Conservation (phyloP, 768 basidiomycete genomes). For the Tephrocybe sp. region DNA sequence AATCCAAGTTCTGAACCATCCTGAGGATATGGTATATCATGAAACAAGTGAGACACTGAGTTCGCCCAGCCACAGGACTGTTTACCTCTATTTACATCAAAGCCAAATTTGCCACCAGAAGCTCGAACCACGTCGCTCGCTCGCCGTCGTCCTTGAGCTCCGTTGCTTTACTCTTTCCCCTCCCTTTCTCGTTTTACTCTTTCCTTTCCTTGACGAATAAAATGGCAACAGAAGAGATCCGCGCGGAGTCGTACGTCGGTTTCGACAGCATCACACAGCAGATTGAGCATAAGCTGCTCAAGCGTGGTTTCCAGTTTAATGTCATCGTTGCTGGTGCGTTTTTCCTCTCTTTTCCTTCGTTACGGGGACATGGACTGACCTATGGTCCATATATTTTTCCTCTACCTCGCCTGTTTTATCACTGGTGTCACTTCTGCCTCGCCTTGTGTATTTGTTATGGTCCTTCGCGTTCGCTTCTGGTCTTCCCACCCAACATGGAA, state of each 20-base stretch:
- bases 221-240: conserved; percentile 67
- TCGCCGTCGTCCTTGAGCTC: conserved; percentile 6
- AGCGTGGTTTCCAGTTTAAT: conserved; percentile 99
- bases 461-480: not conserved
- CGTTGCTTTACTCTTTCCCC: not conserved
- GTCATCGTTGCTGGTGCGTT: conserved; percentile 91
- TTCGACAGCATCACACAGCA: conserved; percentile 97
- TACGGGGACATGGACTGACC: conserved; percentile 3
- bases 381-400: not conserved
- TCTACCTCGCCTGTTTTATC: not conserved
- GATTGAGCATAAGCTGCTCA: conserved; percentile 98
- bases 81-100: conserved; percentile 17
- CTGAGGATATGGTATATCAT: too few relatives aligned
- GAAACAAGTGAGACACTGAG: not conserved
- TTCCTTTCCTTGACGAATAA: conserved; percentile 7
- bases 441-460: not conserved
- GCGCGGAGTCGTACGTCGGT: conserved; percentile 91
- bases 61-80: conserved; percentile 12
- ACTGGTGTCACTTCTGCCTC: too few relatives aligned
- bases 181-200: conserved; percentile 1
- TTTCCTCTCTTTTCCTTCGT: conserved; percentile 1
- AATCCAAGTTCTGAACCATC: too few relatives aligned
- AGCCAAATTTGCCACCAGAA: conserved; percentile 16
- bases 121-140: conserved; percentile 19
- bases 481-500: not conserved